These are phyloP conservation scores for Linum trigynum DNA, from an alignment of 345 rosid species.

Conservation along the genomic window DNA sequence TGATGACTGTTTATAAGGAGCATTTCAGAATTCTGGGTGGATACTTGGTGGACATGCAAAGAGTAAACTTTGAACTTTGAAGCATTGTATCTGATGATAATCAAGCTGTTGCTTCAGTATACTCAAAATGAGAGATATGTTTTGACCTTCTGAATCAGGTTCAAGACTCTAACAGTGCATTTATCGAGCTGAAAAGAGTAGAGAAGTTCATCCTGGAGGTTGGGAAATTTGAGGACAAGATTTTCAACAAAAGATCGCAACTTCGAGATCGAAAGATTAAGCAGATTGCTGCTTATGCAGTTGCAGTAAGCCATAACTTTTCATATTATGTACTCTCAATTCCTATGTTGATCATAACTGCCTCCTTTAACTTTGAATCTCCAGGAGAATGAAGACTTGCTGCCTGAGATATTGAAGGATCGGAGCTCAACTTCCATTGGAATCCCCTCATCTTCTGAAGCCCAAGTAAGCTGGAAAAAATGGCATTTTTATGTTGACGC, in stretches of 20 bases:
- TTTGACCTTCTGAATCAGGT: constrained; percentile 7
- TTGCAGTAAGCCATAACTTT: background rate
- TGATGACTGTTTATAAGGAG: constrained; percentile 23
- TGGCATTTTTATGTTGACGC: background rate
- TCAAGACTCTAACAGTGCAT: constrained; percentile 4
- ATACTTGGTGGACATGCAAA: constrained; percentile 20
- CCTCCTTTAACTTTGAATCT: background rate
- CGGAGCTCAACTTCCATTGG: background rate
- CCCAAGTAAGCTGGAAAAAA: background rate
- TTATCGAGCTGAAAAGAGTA: constrained; percentile 16
- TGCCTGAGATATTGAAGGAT: background rate
- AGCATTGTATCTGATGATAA: background rate
- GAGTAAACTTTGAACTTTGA: constrained; percentile 11
- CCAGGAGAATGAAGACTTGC: background rate
- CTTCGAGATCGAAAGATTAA: constrained; percentile 2
- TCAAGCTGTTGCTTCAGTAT: background rate
- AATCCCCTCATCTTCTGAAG: background rate
- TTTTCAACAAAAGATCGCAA: constrained; percentile 22
- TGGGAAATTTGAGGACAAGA: constrained; percentile 22
- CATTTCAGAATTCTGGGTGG: constrained; percentile 22
- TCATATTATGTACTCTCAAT: background rate
- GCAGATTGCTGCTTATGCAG: background rate
- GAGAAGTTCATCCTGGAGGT: constrained; percentile 22
- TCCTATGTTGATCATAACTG: background rate
- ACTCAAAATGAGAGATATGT: too few species aligned